A percentile compares a stretch with the other conserved stretches of the same genome.
These are phyloP conservation scores for Casuarina equisetifolia DNA, from an alignment of 306 rosid genomes.

Conservation along the genomic window DNA sequence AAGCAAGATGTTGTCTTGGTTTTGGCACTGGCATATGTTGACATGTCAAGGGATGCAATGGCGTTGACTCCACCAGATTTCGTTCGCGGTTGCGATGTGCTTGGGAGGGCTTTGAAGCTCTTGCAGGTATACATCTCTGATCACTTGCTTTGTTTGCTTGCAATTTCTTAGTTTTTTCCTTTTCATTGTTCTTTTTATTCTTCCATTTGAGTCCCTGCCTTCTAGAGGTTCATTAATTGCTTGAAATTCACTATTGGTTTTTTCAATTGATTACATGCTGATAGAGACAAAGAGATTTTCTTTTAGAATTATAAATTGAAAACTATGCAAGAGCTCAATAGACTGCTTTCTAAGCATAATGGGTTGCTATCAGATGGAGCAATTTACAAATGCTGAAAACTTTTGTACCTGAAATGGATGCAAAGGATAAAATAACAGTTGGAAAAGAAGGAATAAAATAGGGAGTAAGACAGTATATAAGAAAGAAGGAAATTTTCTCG, in stretches of 20 bases:
- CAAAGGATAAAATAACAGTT: neutral
- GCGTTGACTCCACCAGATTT: constrained; percentile 77
- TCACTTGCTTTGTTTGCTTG: neutral
- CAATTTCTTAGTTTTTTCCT: neutral
- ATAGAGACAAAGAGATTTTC: neutral
- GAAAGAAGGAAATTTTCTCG: neutral
- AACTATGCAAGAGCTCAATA: constrained; percentile 1
- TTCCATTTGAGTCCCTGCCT: neutral
- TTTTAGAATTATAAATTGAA: constrained; percentile 3
- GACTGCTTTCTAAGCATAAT: constrained; percentile 1
- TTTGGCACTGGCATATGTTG: constrained; percentile 86
- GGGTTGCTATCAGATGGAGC: constrained; percentile 10
- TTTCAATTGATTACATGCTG: neutral
- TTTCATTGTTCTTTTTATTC: constrained; percentile 1
- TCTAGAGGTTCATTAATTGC: neutral
- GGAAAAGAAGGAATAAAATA: neutral
- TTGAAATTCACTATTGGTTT: neutral
- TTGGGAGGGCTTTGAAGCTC: constrained; percentile 92
- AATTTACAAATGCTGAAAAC: constrained; percentile 2
- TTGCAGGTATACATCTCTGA: constrained; percentile 56
- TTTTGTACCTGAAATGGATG: neutral
- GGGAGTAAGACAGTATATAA: neutral
- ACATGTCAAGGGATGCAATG: constrained; percentile 91
- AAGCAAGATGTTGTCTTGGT: constrained; percentile 92
- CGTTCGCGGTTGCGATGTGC: constrained; percentile 76